A percentile compares a stretch with the other conserved stretches of the same genome.
Evolutionary conservation across 192 early-diverging fungal species (phyloP).

Genomic region (Martensiomyces pterosporus): DNA sequence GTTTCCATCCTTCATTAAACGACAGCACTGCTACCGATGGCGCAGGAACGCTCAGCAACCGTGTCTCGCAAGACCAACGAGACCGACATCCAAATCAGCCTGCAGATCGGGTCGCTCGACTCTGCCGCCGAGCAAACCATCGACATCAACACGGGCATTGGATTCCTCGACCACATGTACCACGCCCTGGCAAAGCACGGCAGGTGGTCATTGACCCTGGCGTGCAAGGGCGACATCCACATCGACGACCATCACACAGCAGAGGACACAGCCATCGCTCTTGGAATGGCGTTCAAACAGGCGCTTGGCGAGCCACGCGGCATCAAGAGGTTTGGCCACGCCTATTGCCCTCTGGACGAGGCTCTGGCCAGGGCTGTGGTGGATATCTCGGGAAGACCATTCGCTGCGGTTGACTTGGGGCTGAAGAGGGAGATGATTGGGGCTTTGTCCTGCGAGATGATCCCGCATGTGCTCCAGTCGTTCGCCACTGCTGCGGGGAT

Average conservation of each 20-base stretch:
- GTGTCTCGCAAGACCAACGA: slow-evolving; percentile 89
- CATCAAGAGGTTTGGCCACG: slow-evolving; percentile 90
- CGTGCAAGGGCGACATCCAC: slow-evolving; percentile 89
- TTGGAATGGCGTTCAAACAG: slow-evolving; percentile 90
- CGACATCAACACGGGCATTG: slow-evolving; percentile 85
- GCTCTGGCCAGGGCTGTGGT: slow-evolving; percentile 92
- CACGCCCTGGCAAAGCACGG: slow-evolving; percentile 96
- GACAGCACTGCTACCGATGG: slow-evolving; percentile 9
- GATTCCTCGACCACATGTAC: slow-evolving; percentile 99
- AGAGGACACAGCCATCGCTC: slow-evolving; percentile 91
- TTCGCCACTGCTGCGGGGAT: slow-evolving; percentile 91
- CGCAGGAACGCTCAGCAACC: slow-evolving; percentile 47
- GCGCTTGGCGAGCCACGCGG: slow-evolving; percentile 84
- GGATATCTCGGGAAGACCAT: slow-evolving; percentile 94
- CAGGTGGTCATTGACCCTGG: slow-evolving; percentile 82
- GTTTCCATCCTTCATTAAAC: too few species aligned
- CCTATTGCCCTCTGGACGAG: slow-evolving; percentile 96
- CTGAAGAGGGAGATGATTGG: slow-evolving; percentile 93
- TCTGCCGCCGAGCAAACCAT: slow-evolving; percentile 64
- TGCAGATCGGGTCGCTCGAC: slow-evolving; percentile 58
- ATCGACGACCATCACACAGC: slow-evolving; percentile 99
- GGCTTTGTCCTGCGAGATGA: slow-evolving; percentile 91
- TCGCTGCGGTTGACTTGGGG: slow-evolving; percentile 75
- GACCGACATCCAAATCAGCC: slow-evolving; percentile 77
- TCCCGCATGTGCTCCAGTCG: slow-evolving; percentile 91